Conservation (phyloP, 306 rosid genomes). For the Aeschynomene evenia region DNA sequence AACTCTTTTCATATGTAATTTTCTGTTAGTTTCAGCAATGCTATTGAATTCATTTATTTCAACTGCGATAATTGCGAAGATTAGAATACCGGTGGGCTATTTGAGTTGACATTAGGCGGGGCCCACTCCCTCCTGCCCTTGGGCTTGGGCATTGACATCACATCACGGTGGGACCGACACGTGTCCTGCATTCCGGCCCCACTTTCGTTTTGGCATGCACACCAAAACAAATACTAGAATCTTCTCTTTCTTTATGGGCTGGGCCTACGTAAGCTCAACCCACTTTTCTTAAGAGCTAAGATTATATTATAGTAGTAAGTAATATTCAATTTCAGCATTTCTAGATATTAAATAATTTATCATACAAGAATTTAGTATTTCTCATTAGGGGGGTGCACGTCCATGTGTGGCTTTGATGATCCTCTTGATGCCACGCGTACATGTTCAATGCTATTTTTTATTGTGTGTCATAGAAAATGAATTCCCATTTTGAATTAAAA, state of each 20-base stretch:
- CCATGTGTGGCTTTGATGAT: slow-evolving; percentile 9
- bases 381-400: background rate
- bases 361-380: background rate
- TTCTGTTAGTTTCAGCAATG: background rate
- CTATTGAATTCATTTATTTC: background rate
- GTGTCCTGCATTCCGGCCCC: background rate
- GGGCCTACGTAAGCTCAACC: background rate
- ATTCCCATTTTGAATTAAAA: background rate
- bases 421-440: slow-evolving; percentile 33
- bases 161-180: slow-evolving; percentile 24
- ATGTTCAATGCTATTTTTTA: background rate
- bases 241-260: background rate
- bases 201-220: background rate
- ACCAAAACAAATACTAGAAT: slow-evolving; percentile 18
- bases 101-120: background rate
- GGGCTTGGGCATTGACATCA: background rate
- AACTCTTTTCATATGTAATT: background rate
- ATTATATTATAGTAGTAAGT: background rate
- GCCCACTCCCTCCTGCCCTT: background rate
- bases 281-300: slow-evolving; percentile 38
- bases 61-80: background rate
- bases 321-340: background rate
- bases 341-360: background rate
- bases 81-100: background rate
- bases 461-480: no score